Conservation (phyloP, 352 stramenopile species). For the Plasmopara muralis region DNA sequence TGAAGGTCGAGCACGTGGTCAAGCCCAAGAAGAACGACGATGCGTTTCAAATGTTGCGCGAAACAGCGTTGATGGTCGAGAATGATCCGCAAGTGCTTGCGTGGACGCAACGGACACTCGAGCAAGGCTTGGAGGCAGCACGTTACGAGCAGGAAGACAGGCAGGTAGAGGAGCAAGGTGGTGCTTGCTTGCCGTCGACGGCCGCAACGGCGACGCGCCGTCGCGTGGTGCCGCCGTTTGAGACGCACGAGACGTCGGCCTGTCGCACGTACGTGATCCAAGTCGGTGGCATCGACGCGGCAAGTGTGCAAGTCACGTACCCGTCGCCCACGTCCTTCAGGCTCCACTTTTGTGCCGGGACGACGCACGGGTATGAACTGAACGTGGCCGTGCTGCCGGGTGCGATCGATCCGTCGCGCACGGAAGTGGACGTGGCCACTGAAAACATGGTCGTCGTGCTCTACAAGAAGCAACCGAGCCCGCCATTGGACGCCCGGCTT, state of each 20-base stretch:
- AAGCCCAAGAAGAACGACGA: constrained; percentile 29
- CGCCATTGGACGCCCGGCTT: neutral
- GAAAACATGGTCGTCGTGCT: constrained; percentile 73
- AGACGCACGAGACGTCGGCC: constrained; percentile 33
- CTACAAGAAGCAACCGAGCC: constrained; percentile 23
- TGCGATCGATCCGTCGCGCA: constrained; percentile 23
- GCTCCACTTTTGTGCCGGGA: constrained; percentile 25
- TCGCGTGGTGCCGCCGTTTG: constrained; percentile 20
- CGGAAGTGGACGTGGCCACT: constrained; percentile 48
- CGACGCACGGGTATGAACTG: constrained; percentile 29
- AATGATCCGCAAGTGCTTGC: constrained; percentile 45
- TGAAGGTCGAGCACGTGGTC: neutral
- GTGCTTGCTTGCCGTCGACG: no score
- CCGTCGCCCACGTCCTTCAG: constrained; percentile 28
- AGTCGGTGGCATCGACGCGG: constrained; percentile 28
- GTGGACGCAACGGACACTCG: constrained; percentile 1
- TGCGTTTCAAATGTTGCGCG: constrained; percentile 46
- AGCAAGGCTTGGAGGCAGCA: no score
- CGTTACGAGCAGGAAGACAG: no score
- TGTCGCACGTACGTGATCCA: constrained; percentile 50
- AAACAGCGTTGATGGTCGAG: constrained; percentile 60
- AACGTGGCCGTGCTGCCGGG: constrained; percentile 20
- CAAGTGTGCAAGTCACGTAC: constrained; percentile 37
- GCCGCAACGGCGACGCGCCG: no score
- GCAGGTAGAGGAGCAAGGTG: no score